Base-by-base conservation (phyloP, 306 rosid genomes). In the Rosa lucieae region DNA sequence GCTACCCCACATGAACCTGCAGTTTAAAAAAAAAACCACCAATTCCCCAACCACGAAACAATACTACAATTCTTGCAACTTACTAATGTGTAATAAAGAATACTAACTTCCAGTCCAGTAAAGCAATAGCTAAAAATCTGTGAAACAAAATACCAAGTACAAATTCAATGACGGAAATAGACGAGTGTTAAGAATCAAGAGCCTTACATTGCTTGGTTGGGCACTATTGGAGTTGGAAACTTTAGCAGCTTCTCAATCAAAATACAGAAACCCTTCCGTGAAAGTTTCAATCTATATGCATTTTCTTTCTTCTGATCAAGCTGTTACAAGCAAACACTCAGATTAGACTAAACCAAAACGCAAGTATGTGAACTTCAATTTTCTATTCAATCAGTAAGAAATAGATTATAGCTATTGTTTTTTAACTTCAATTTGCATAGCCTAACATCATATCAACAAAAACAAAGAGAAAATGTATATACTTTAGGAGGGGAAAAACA, bases 1-100 rank as follows among this genome's bases (percentile, higher is more conserved):
- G 87, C 77, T 76, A 79, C 89, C 81, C 85, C 77, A 58, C 86
- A 69, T 78, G 87, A 51, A 78, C 91, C 99, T 91, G 83, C 73
- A 75, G 78, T 70, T 77, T 44, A 52, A 83, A 79, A 67, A 21
- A 62, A 78, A 76, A 1, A 26, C 21, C 47, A 83, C 61, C 43
- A 78, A 80, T 62, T 11, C 39, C 66, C 51, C 59, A 81, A 21
- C 52, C 46, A 56, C n/a, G 52, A 17, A 6, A n/a, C 29, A 63
- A 62, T 32, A 10, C 42, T 5, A 49, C 73, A 26, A 43, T 71
- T 56, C 68, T 42, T n/a, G 40, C 67, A 39, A 55, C 52, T 74
- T 40, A n/a, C 65, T 58, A 21, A 21, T 8, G 9, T 43, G 47
- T 42, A 42, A 6, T 42, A 5, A 42, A 42, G 44, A 43, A 43